Percentiles rank a stretch among this genome's conserved stretches.
Conservation (phyloP, 139 green algal species). For the Haematococcus lacustris region DNA sequence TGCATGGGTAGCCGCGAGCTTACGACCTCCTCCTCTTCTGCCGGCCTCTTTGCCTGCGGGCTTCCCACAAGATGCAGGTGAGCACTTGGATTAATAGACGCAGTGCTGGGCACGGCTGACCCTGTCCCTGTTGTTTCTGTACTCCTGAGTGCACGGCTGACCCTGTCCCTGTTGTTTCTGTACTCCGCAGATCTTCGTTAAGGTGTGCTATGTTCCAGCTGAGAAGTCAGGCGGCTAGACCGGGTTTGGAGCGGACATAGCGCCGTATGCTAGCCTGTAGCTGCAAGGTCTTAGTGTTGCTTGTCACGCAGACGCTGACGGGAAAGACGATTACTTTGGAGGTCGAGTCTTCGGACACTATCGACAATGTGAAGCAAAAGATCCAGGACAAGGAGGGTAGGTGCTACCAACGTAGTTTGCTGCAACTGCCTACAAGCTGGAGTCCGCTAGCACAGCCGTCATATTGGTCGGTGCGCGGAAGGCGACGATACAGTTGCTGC, state of each 20-base stretch:
- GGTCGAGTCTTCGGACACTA: conserved; percentile 74
- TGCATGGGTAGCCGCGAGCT: too few species aligned
- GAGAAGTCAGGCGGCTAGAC: neutral
- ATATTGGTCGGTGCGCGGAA: neutral
- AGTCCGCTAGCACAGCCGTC: neutral
- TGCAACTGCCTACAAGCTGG: neutral
- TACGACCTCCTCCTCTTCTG: too few species aligned
- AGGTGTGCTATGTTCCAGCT: neutral
- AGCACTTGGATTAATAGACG: too few species aligned
- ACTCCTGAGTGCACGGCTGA: too few species aligned
- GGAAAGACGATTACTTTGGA: conserved; percentile 46
- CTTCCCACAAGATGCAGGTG: too few species aligned
- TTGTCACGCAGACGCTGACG: conserved; percentile 15
- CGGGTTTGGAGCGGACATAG: neutral
- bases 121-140: too few species aligned
- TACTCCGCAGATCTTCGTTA: conserved; percentile 5
- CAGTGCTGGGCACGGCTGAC: too few species aligned
- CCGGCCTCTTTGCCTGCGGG: too few species aligned
- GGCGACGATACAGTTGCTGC: neutral
- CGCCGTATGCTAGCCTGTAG: neutral
- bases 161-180: too few species aligned
- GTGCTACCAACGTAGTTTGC: conserved; percentile 1
- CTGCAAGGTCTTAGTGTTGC: neutral
- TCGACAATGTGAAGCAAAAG: conserved; percentile 92
- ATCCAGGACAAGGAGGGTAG: conserved; percentile 93